These are phyloP conservation scores for Combretum micranthum DNA, from an alignment of 345 rosid genomes.

Conservation along the genomic window DNA sequence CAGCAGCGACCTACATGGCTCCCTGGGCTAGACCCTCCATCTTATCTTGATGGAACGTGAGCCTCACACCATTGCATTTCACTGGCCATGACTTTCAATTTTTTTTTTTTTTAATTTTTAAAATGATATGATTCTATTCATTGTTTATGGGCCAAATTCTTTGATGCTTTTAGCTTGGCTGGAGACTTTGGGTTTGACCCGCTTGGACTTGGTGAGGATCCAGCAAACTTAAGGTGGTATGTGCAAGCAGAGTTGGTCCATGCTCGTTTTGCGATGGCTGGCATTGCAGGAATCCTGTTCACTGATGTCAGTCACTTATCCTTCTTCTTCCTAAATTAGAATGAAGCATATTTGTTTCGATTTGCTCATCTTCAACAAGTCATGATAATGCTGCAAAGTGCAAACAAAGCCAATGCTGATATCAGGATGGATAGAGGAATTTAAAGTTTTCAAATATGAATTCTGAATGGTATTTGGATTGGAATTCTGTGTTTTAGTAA, in stretches of 20 bases:
- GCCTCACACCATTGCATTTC: conserved; percentile 7
- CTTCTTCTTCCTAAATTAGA: background rate
- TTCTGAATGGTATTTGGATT: too few species aligned
- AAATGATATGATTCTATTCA: background rate
- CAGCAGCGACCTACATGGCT: conserved; percentile 90
- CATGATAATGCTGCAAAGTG: too few species aligned
- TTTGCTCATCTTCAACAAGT: background rate
- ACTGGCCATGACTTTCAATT: background rate
- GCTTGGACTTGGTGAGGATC: conserved; percentile 88
- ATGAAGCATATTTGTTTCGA: background rate
- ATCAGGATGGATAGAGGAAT: too few species aligned
- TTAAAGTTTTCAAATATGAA: too few species aligned
- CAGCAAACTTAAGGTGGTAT: conserved; percentile 84
- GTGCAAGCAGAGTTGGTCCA: conserved; percentile 96
- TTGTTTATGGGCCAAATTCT: background rate
- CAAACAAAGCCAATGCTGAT: too few species aligned
- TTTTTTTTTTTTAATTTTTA: background rate
- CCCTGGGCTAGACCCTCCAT: conserved; percentile 85
- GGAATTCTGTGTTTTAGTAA: too few species aligned
- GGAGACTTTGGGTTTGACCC: conserved; percentile 96
- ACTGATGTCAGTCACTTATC: conserved; percentile 51
- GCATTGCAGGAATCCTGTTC: conserved; percentile 86
- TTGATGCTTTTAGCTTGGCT: conserved; percentile 39
- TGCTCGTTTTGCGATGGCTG: conserved; percentile 89
- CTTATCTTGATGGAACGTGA: conserved; percentile 86